A percentile compares a stretch with the other conserved stretches of the same genome.
These are phyloP conservation scores for Colletotrichum sp. DNA, from an alignment of 2,329 filamentous ascomycete species.

Conservation along the genomic window DNA sequence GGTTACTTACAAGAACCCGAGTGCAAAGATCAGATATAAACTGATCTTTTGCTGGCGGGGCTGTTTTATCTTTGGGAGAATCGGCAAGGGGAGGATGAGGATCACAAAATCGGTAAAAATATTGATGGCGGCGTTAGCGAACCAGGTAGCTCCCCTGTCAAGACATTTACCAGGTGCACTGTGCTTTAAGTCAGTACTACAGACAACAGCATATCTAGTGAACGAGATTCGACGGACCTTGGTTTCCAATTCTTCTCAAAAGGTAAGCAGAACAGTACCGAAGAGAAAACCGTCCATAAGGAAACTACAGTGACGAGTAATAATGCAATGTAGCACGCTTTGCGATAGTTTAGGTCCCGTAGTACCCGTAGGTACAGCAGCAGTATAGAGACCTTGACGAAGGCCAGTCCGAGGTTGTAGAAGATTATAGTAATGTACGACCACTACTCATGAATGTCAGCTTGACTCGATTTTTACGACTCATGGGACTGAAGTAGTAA, in stretches of 20 bases:
- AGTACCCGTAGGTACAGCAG: slow-evolving; percentile 29
- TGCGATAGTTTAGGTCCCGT: slow-evolving; percentile 26
- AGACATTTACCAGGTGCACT: not conserved
- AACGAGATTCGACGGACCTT: not conserved
- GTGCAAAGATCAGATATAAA: slow-evolving; percentile 27
- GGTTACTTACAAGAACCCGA: slow-evolving; percentile 27
- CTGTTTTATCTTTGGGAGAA: slow-evolving; percentile 25
- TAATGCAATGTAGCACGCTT: slow-evolving; percentile 18
- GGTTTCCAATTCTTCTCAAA: slow-evolving; percentile 23
- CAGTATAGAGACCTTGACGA: slow-evolving; percentile 29
- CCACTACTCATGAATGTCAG: not conserved
- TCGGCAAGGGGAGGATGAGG: slow-evolving; percentile 28
- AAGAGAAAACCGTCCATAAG: slow-evolving; percentile 17
- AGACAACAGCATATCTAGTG: not conserved
- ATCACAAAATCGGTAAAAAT: slow-evolving; percentile 30
- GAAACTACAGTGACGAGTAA: slow-evolving; percentile 23
- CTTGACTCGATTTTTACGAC: not conserved
- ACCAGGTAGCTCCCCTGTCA: not conserved
- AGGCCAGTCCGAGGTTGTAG: slow-evolving; percentile 26
- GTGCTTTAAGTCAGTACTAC: not conserved
- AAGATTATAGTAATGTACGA: slow-evolving; percentile 24
- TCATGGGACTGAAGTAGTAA: not conserved
- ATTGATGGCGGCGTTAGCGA: slow-evolving; percentile 26
- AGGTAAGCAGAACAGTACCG: slow-evolving; percentile 27
- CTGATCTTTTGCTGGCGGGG: slow-evolving; percentile 25